Evolutionary conservation across 176 grass and related monocot species (phyloP), one percentile per base, ranked within the genome.

Genomic region (Bothriochloa decipiens): DNA sequence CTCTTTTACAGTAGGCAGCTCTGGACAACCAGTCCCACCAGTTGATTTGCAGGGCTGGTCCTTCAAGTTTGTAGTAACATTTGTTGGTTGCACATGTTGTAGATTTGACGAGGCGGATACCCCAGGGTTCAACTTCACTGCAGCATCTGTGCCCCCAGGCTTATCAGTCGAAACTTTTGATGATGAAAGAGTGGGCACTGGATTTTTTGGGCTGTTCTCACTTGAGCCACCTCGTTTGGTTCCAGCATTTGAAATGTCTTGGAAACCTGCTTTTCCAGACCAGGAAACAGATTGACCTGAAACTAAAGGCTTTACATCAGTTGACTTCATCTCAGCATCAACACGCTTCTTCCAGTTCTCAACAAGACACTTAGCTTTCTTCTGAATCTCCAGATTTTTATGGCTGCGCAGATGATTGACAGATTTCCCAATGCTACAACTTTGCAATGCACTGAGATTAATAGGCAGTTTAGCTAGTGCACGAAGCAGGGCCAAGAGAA

Each of bases 311-410:
- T 94, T 94, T 7, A 6, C 64, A 70, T 93, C 91, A 88, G 22
- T 86, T 18, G 70, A 82, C 79, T 93, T 93, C 78, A 93, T 90
- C 87, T 93, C 88, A 82, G 78, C 88, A 17, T 88, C 91, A 61
- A 93, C 88, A 76, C 85, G 91, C 70, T 93, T 93, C 75, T 90
- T 93, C 91, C 88, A 94, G 77, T 83, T 90, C 13, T 90, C 91
- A 80, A 93, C 91, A 84, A 93, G 85, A 76, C 82, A 84, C 70
- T 84, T 88, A 35, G 91, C 82, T 73, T 86, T 93, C 68, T 79
- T 93, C 64, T 93, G 91, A 81, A 93, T 88, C 28, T 93, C 88
- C 4, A 39, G 11, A 85, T 91, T 88, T 77, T 91, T 91, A 84
- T 91, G 81, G 52, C 71, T 81, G 25, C 92, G 92, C 27, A 94